Percentiles rank a stretch among this genome's conserved stretches.
These are phyloP conservation scores for Aspergillus proliferans DNA, from an alignment of 2,329 filamentous ascomycete species.

Conservation along the genomic window DNA sequence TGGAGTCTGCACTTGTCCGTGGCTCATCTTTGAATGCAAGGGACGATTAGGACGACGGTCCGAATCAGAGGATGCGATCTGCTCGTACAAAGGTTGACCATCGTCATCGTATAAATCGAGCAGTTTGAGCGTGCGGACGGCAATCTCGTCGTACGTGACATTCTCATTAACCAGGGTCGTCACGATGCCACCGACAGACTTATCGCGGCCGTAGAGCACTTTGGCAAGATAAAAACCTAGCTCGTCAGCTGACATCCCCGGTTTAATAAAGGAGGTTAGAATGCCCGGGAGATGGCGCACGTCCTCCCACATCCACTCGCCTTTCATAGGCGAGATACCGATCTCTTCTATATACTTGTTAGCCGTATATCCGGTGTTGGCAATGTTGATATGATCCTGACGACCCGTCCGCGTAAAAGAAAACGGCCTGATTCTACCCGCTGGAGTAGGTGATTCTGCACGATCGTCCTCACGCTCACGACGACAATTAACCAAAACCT, in stretches of 20 bases:
- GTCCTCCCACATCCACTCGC: background rate
- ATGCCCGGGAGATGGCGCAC: background rate
- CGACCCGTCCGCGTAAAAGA: no score
- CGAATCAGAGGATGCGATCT: background rate
- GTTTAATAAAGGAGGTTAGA: background rate
- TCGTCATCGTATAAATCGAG: constrained; percentile 6
- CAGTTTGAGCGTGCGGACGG: constrained; percentile 3
- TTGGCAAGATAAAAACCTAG: constrained; percentile 9
- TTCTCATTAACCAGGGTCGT: constrained; percentile 7
- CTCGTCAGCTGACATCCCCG: constrained; percentile 5
- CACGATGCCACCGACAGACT: constrained; percentile 5
- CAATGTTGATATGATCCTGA: no score
- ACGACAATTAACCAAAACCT: background rate
- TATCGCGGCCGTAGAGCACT: constrained; percentile 7
- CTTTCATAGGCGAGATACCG: background rate
- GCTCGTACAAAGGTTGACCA: background rate
- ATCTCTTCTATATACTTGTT: no score
- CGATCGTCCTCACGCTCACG: background rate
- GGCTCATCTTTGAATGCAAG: background rate
- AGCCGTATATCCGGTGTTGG: no score
- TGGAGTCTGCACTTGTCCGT: background rate
- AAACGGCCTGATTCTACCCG: no score
- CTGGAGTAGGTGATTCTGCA: no score
- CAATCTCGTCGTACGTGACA: constrained; percentile 8
- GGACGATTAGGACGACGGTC: background rate